Evolutionary conservation across 1,139 yeast species (phyloP).

Genomic region (Lodderomyces theae): DNA sequence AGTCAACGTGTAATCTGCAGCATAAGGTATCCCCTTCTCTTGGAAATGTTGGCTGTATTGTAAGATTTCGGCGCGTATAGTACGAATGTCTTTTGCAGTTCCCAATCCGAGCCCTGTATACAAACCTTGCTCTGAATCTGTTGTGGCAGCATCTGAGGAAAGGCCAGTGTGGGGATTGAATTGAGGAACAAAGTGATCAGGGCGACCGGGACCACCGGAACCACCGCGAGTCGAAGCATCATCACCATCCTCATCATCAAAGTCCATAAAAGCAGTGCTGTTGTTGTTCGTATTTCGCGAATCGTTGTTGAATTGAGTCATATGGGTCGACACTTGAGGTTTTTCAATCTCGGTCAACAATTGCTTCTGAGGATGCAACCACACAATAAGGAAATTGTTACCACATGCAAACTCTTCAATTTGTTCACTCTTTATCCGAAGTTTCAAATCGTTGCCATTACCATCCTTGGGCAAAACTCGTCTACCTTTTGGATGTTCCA

Average conservation of each 20-base stretch:
- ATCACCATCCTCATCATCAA: conserved; percentile 6
- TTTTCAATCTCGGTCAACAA: conserved; percentile 18
- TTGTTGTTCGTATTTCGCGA: conserved; percentile 12
- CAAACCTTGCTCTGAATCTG: conserved; percentile 14
- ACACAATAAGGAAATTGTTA: conserved; percentile 28
- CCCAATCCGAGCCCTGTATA: conserved; percentile 35
- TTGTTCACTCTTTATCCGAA: conserved; percentile 19
- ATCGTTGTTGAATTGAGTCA: conserved; percentile 14
- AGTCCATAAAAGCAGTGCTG: conserved; percentile 4
- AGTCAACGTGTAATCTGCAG: conserved; percentile 7
- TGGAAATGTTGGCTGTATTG: conserved; percentile 16
- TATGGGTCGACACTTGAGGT: conserved; percentile 13
- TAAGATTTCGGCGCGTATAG: conserved; percentile 39
- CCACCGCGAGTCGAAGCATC: conserved; percentile 1
- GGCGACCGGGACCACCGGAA: conserved; percentile 3
- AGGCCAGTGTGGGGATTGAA: conserved; percentile 11
- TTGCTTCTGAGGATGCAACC: conserved; percentile 36
- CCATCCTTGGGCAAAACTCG: conserved; percentile 6
- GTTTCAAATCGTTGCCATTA: conserved; percentile 6
- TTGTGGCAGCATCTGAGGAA: conserved; percentile 13
- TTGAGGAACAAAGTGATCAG: conserved; percentile 11
- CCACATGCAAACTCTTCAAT: conserved; percentile 34
- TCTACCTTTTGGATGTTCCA: conserved; percentile 12
- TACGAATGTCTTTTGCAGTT: conserved; percentile 39
- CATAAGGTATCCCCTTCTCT: conserved; percentile 14